A percentile compares a stretch with the other conserved stretches of the same genome.
These are phyloP conservation scores for Saitozyma sp. DNA, from an alignment of 768 basidiomycete species.

Conservation along the genomic window DNA sequence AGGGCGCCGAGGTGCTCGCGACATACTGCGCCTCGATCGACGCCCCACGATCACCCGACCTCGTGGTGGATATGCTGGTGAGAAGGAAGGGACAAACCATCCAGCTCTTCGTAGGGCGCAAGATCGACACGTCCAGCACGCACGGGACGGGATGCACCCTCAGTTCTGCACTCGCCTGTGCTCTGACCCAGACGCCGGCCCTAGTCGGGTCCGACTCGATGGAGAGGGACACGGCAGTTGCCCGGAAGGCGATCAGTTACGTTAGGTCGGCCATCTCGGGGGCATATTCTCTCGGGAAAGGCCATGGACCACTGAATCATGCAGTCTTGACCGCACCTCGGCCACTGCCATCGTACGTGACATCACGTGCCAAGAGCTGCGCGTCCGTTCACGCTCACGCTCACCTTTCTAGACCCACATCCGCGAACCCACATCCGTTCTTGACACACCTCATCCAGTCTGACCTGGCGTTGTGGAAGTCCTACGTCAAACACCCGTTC, in stretches of 20 bases:
- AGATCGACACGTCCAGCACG: constrained; percentile 55
- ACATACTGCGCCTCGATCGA: constrained; percentile 54
- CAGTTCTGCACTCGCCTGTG: constrained; percentile 73
- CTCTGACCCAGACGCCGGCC: constrained; percentile 8
- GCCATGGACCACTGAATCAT: constrained; percentile 85
- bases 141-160: constrained; percentile 94
- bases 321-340: constrained; percentile 62
- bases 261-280: constrained; percentile 73
- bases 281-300: constrained; percentile 67
- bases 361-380: background rate
- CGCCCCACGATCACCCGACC: constrained; percentile 57
- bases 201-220: background rate
- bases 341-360: constrained; percentile 62
- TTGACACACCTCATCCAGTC: constrained; percentile 65
- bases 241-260: constrained; percentile 64
- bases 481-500: constrained; percentile 72
- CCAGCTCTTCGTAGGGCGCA: constrained; percentile 28
- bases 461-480: constrained; percentile 52
- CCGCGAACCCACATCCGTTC: constrained; percentile 67
- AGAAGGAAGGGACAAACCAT: constrained; percentile 8
- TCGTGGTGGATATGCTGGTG: constrained; percentile 45
- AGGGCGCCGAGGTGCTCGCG: constrained; percentile 35
- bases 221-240: constrained; percentile 57
- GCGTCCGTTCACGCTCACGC: no score
- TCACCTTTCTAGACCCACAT: constrained; percentile 58